Conservation (phyloP, 345 rosid species). For the Aurinia saxatilis region DNA sequence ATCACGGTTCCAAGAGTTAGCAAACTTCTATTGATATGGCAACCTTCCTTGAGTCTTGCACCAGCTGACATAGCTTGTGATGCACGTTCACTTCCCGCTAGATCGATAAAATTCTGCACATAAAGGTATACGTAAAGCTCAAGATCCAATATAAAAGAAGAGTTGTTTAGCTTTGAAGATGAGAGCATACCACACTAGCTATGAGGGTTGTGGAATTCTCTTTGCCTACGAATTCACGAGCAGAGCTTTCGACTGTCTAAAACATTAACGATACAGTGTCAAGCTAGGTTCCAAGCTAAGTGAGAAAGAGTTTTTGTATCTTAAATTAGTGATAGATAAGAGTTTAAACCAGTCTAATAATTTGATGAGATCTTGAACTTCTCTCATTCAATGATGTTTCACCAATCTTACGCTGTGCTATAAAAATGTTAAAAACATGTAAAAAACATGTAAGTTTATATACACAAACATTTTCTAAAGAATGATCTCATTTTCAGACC, state of each 20-base stretch:
- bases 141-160: background rate
- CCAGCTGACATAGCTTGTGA: conserved; percentile 89
- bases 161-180: background rate
- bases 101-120: conserved; percentile 79
- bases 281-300: conserved; percentile 3
- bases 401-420: conserved; percentile 89
- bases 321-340: conserved; percentile 10
- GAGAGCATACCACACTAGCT: conserved; percentile 78
- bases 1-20: conserved; percentile 90
- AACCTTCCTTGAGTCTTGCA: conserved; percentile 90
- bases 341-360: conserved; percentile 65
- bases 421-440: too few species aligned
- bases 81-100: conserved; percentile 98
- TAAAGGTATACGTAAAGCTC: background rate
- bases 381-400: conserved; percentile 82
- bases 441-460: background rate
- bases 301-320: background rate
- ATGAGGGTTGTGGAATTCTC: conserved; percentile 82
- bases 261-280: background rate
- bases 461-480: too few species aligned
- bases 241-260: conserved; percentile 96
- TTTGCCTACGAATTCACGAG: conserved; percentile 91
- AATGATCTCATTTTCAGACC: background rate
- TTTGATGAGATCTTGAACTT: conserved; percentile 98
- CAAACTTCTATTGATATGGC: conserved; percentile 93